These are phyloP conservation scores for Tubosaeta brunneosetosa DNA, from an alignment of 768 basidiomycete genomes.

Conservation along the genomic window DNA sequence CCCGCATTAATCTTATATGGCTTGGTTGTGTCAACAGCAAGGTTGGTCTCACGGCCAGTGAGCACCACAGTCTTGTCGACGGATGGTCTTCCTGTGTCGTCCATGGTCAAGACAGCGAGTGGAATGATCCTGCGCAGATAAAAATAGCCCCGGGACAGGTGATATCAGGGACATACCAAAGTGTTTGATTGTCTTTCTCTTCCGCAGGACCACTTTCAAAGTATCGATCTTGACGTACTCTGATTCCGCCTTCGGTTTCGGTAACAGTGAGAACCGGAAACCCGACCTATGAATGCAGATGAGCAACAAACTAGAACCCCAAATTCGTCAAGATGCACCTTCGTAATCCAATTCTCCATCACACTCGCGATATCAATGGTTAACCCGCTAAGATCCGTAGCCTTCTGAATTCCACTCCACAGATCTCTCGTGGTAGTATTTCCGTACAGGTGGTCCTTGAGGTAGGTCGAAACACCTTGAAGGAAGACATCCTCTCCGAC, in stretches of 20 bases:
- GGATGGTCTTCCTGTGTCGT: slow-evolving; percentile 49
- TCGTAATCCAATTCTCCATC: slow-evolving; percentile 90
- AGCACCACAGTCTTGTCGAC: slow-evolving; percentile 65
- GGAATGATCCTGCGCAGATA: slow-evolving; percentile 45
- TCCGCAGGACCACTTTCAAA: slow-evolving; percentile 77
- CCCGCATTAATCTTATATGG: slow-evolving; percentile 89
- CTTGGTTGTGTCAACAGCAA: slow-evolving; percentile 68
- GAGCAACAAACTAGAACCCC: neutral
- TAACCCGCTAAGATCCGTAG: slow-evolving; percentile 37
- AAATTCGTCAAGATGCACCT: slow-evolving; percentile 37
- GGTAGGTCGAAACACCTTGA: slow-evolving; percentile 84
- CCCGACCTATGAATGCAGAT: slow-evolving; percentile 45
- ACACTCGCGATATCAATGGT: slow-evolving; percentile 65
- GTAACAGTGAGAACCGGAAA: slow-evolving; percentile 88
- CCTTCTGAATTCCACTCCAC: slow-evolving; percentile 78
- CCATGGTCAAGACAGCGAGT: slow-evolving; percentile 63
- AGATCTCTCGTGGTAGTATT: slow-evolving; percentile 85
- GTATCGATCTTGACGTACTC: slow-evolving; percentile 87
- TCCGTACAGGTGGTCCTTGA: slow-evolving; percentile 81
- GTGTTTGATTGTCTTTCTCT: slow-evolving; percentile 79
- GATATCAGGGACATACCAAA: slow-evolving; percentile 52
- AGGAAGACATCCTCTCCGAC: slow-evolving; percentile 89
- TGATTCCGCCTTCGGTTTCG: slow-evolving; percentile 67
- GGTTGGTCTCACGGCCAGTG: slow-evolving; percentile 57
- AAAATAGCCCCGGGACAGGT: neutral